Evolutionary conservation across 192 early-diverging fungal genomes (phyloP), one percentile per base, ranked within the genome.

Genomic region (Coemansia furcata): DNA sequence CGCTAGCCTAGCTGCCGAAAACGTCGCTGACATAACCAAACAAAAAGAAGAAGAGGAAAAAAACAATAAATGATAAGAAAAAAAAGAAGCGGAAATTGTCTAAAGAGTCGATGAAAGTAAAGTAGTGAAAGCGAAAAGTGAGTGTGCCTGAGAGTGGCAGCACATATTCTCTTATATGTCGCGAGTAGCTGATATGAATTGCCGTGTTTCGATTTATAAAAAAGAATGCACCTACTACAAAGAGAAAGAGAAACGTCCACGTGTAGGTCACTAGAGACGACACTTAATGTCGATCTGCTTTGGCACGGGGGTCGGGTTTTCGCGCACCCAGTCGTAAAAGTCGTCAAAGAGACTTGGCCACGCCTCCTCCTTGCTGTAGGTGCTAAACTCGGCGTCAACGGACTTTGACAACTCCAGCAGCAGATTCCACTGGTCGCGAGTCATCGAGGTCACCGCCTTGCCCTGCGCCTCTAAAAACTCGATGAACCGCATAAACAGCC

Each of bases 341-440:
- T 71, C 71, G 66, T 82, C 79, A 71, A 76, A 82, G 26, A 82
- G 67, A 32, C 55, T 66, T 21, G 79, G 79, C 79, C 79, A 82
- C 19, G 79, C 73, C 46, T 75, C 79, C 2, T 82, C 74, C n/a
- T 72, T 69, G 57, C 66, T 75, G 68, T 82, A 82, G 60, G 37
- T 66, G 32, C 67, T 59, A 35, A 82, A 55, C 26, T 63, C 57
- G 8, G 36, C 21, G 15, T 58, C 38, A 36, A 82, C 59, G 26
- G 47, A 33, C 68, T 35, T 62, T 30, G 74, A 69, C 26, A 82
- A 65, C 52, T 72, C 74, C 62, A 76, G 65, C 64, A 82, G 58
- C 60, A 71, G 70, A 65, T 75, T 69, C 79, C 79, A 82, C 43
- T 82, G 79, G 68, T 82, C 79, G 46, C 74, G 73, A 59, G 61